These are phyloP conservation scores for Ensete ventricosum DNA, from an alignment of 176 grass and related monocot genomes.

Conservation along the genomic window DNA sequence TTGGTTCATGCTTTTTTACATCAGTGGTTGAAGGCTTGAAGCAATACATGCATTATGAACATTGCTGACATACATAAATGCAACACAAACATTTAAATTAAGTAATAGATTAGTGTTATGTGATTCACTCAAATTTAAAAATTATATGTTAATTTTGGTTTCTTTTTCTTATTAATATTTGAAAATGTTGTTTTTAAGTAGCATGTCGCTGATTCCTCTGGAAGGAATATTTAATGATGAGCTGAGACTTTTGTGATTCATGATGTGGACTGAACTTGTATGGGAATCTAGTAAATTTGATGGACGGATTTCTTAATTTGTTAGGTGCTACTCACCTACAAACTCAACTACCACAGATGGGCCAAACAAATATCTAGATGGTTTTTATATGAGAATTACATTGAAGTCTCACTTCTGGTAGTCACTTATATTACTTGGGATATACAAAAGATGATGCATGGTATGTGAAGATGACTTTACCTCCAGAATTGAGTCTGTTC, in stretches of 20 bases:
- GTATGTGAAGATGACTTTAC: constrained; percentile 26
- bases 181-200: neutral
- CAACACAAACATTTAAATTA: no score
- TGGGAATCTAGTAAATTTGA: neutral
- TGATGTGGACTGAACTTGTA: no score
- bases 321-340: no score
- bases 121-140: no score
- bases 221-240: no score
- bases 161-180: neutral
- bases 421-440: neutral
- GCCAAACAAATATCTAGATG: neutral
- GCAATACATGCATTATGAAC: no score
- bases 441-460: neutral
- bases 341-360: neutral
- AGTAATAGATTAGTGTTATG: no score
- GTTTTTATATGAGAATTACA: neutral
- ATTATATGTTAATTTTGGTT: no score
- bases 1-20: neutral
- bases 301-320: neutral
- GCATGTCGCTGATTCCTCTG: neutral
- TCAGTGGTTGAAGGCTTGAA: no score
- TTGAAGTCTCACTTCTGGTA: no score
- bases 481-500: constrained; percentile 81
- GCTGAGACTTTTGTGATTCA: no score
- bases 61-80: no score